Evolutionary conservation across 2,329 filamentous ascomycete genomes (phyloP), one percentile per base, ranked within the genome.

Genomic region (Rutstroemia sp.): DNA sequence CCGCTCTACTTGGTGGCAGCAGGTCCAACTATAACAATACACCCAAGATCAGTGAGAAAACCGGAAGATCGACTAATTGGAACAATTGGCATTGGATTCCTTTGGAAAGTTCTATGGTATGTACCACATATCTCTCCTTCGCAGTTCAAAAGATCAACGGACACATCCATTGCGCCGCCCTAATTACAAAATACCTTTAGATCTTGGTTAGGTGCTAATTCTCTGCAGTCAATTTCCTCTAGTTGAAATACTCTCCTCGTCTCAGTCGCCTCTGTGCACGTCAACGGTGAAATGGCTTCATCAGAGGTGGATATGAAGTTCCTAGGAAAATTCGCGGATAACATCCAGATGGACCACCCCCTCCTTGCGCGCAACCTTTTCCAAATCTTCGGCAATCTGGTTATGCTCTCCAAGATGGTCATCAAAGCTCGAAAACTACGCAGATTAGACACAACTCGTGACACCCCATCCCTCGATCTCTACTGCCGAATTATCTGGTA

Each of bases 281-380:
- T 12, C 10, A 34, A 4, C 10, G 30, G 30, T 34, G 30, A 34
- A 34, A 99, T 97, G 94, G 94, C 94, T 75, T 94, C 92, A 70
- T 94, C 91, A 59, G 90, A 96, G 74, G 90, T 97, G 60, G 94
- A 99, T 72, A 92, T 96, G 75, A 99, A 97, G 75, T 96, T 95
- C 73, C 80, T 99, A 67, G 91, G 90, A 74, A 86, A 84, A 69
- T 86, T 96, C 70, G 92, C 94, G 70, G 88, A 86, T 73, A 80
- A 84, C 60, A 91, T 90, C 64, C 84, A 86, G 68, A 76, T 81
- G 58, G 85, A 89, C 64, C 94, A 92, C 68, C 85, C 88, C 3
- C 78, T 92, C 17, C 81, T 97, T 47, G 88, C 88, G 7, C 81
- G 81, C 19, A 91, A 89, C 70, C 81, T 99, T 48, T 96, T 91